Percentiles rank a stretch among this genome's conserved stretches.
These are phyloP conservation scores for Myxozyma neotropica DNA, from an alignment of 805 yeast genomes.

Conservation along the genomic window DNA sequence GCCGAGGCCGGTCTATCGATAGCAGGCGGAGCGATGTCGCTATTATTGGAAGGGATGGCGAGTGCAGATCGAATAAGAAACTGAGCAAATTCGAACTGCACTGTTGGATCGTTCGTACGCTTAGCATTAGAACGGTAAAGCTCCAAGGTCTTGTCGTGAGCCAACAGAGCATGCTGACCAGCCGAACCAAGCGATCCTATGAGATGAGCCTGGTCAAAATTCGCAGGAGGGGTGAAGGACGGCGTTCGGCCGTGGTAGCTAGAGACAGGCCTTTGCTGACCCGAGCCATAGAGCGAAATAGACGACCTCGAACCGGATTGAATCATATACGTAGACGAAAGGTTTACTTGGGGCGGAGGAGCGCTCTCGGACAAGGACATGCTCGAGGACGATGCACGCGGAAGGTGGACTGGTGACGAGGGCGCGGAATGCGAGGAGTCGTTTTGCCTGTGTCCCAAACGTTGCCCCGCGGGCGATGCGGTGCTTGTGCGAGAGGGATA, in stretches of 20 bases:
- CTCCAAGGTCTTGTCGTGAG: slow-evolving; percentile 81
- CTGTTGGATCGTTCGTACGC: slow-evolving; percentile 79
- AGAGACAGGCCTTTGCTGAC: slow-evolving; percentile 2
- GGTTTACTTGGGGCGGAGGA: neutral
- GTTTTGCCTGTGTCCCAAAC: neutral
- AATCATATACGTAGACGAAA: neutral
- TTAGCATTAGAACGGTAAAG: slow-evolving; percentile 84
- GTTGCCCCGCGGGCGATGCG: slow-evolving; percentile 3
- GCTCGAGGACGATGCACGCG: slow-evolving; percentile 16
- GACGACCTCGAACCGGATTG: slow-evolving; percentile 19
- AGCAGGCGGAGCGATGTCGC: neutral
- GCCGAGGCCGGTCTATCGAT: neutral
- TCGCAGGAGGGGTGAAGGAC: slow-evolving; percentile 26
- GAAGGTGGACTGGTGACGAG: slow-evolving; percentile 15
- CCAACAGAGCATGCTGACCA: slow-evolving; percentile 50
- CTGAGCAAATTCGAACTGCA: slow-evolving; percentile 89
- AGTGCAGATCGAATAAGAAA: slow-evolving; percentile 85
- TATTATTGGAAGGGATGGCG: slow-evolving; percentile 12
- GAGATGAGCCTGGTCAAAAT: slow-evolving; percentile 31
- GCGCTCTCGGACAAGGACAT: slow-evolving; percentile 3
- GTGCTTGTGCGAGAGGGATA: neutral
- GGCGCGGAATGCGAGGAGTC: neutral
- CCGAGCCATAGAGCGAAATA: slow-evolving; percentile 1
- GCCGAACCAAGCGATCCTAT: slow-evolving; percentile 26
- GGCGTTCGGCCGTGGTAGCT: slow-evolving; percentile 17